Base-by-base conservation (phyloP, 768 basidiomycete genomes). In the Tricholoma sp. region DNA sequence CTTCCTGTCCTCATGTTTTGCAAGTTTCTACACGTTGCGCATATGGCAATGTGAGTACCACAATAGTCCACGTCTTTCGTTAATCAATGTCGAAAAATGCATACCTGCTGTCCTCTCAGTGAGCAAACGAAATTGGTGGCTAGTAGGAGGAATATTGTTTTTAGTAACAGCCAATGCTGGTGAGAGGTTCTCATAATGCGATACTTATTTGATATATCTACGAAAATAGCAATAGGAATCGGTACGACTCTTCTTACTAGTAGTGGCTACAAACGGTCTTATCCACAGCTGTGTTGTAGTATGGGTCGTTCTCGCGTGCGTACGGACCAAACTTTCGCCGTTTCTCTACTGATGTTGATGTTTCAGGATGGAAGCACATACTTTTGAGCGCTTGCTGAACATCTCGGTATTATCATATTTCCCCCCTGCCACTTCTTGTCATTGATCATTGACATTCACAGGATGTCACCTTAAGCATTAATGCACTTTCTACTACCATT, bases 391-490 rank as follows among this genome's bases (percentile, higher is more conserved):
- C 13, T 65, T 79, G 5, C 59, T 72, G 13, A 56, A 52, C 1
- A 73, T 77, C 29, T 70, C 68, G 50, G 77, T 76, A 47, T 17
- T 63, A 37, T 37, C 9, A 10, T 12, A 12, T 4, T 1, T 9
- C 11, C 15, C 11, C 10, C 12, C 9, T 1, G 36, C 36, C 6
- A 12, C 36, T 13, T 37, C 36, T 13, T 12, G 5, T 13, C 36
- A 37, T 13, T 37, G 9, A 37, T 37, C n/a, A n/a, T n/a, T n/a
- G n/a, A n/a, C 41, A 15, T 11, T 7, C 28, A 7, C 36, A 79
- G 76, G 69, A 68, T 9, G 65, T 83, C 34, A 77, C 80, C 0
- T 76, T 78, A 49, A 68, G 78, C 2, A 74, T 83, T 57, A 84
- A 83, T 57, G 79, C 72, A 1, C 67, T 78, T 4, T 75, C 79